Conservation (phyloP, 176 grass and related monocot species). For the Oryza punctata region DNA sequence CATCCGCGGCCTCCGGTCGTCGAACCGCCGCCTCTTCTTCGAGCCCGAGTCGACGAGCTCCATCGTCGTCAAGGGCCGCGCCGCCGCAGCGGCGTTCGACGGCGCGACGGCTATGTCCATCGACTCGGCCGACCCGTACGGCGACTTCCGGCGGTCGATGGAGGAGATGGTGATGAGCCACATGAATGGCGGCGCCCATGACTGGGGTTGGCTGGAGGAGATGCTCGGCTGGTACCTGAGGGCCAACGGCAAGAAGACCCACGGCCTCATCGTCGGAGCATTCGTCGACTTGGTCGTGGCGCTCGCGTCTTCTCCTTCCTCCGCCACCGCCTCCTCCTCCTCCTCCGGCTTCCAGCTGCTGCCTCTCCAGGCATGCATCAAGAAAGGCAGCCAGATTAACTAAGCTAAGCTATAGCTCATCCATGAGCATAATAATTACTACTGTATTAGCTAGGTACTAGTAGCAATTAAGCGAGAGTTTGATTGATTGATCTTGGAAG, state of each 20-base stretch:
- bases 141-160: constrained; percentile 83
- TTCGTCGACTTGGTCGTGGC: constrained; percentile 73
- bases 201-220: constrained; percentile 86
- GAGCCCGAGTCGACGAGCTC: constrained; percentile 53
- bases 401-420: neutral
- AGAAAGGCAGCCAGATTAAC: neutral
- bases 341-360: constrained; percentile 17
- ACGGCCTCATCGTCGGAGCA: constrained; percentile 72
- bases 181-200: constrained; percentile 13
- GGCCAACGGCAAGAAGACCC: constrained; percentile 73
- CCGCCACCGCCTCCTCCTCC: neutral
- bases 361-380: neutral
- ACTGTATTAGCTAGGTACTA: neutral
- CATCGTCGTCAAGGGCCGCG: constrained; percentile 20
- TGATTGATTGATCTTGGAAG: neutral
- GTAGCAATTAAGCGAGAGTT: neutral
- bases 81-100: constrained; percentile 23
- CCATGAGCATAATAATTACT: neutral
- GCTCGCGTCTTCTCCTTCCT: constrained; percentile 39
- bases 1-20: constrained; percentile 50
- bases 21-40: constrained; percentile 60
- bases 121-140: constrained; percentile 66
- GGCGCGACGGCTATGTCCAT: constrained; percentile 61
- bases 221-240: constrained; percentile 83
- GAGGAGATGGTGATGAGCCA: constrained; percentile 79